Evolutionary conservation across 805 yeast genomes (phyloP), one percentile per base, ranked within the genome.

Genomic region (Myxozyma sirexii): DNA sequence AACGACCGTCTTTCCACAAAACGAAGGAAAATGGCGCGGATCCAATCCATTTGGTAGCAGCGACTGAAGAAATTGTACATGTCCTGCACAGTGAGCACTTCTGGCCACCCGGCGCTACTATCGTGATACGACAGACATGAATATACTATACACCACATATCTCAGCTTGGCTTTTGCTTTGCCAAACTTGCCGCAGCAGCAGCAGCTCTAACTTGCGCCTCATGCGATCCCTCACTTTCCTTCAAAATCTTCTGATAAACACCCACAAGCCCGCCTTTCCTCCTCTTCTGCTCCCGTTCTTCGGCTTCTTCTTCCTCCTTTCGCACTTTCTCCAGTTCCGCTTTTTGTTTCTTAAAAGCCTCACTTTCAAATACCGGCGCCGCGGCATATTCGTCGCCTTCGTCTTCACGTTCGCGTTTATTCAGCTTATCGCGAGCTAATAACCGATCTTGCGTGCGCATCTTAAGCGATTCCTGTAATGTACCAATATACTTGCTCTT

Each of bases 341-440:
- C 71, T 62, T 75, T 76, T 55, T 75, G 75, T 42, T 69, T 69
- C 64, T 76, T 75, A 66, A 83, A 84, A 0, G 79, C 78, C 1
- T 74, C 69, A 0, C 85, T 79, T 8, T 82, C 80, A 71, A 82
- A 84, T 26, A 71, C 76, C 48, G 80, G 81, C 49, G 75, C 77
- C 19, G 70, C 79, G 3, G 68, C 71, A 48, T 65, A 73, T 31
- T 70, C 71, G 39, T 75, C 77, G 3, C 77, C 78, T 58, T 79
- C 82, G 21, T 69, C 56, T 33, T 75, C 75, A 7, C 79, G 63
- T 57, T 78, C 80, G 42, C 73, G 68, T 41, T 74, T 77, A 7
- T 72, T 62, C 48, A 72, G 74, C 23, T 75, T 64, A 26, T 80
- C 79, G 51, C 72, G 69, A 1, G 80, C 74, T 4, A 73, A 65